These are phyloP conservation scores for Penicillium verhagenii DNA, from an alignment of 495 filamentous ascomycete genomes.

Conservation along the genomic window DNA sequence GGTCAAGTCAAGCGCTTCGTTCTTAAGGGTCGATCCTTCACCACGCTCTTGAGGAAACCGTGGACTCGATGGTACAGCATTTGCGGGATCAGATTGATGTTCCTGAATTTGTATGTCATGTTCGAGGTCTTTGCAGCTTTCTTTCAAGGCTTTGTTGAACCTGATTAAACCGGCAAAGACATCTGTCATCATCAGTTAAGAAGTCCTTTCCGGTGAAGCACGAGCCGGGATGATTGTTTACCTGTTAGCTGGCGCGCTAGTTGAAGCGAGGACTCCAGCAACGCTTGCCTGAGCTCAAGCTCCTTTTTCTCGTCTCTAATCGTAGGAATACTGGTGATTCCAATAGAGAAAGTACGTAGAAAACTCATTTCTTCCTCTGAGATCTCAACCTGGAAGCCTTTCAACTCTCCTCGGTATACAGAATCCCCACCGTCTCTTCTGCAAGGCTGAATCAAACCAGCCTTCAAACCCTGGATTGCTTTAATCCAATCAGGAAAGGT, in stretches of 20 bases:
- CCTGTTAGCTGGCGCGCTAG: background rate
- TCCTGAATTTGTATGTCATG: background rate
- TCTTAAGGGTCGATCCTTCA: no score
- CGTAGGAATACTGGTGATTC: background rate
- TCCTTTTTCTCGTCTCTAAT: background rate
- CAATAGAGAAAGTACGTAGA: background rate
- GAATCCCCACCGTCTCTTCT: constrained; percentile 16
- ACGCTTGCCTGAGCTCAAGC: background rate
- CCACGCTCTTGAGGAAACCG: no score
- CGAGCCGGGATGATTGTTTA: background rate
- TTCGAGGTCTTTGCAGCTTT: background rate
- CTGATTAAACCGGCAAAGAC: background rate
- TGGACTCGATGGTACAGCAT: no score
- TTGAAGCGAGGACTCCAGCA: background rate
- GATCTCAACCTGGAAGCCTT: background rate
- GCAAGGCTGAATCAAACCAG: background rate
- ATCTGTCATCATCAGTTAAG: background rate
- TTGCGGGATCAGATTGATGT: no score
- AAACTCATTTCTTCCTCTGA: background rate
- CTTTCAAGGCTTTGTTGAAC: background rate
- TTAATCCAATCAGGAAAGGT: background rate
- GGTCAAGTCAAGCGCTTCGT: no score
- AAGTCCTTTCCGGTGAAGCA: background rate
- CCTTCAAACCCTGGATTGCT: background rate
- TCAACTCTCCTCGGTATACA: constrained; percentile 23